A percentile compares a stretch with the other conserved stretches of the same genome.
These are phyloP conservation scores for Seiridium cupressi DNA, from an alignment of 2,329 filamentous ascomycete species.

Conservation along the genomic window DNA sequence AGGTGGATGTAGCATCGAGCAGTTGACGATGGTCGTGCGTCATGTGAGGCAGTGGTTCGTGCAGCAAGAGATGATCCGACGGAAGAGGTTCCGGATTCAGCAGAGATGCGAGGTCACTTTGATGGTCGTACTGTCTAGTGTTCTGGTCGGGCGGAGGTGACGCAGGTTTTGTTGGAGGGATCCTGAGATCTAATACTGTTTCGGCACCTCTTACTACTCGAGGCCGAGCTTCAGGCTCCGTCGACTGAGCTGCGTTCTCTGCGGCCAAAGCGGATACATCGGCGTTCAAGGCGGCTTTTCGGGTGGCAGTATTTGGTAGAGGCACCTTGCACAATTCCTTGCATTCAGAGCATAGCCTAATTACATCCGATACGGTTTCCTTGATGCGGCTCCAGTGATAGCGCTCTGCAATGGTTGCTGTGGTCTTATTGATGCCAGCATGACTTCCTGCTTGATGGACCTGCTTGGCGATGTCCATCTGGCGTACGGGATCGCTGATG, in stretches of 20 bases:
- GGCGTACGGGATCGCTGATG: conserved; percentile 81
- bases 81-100: conserved; percentile 26
- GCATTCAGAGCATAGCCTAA: conserved; percentile 86
- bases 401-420: conserved; percentile 85
- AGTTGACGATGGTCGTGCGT: conserved; percentile 18
- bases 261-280: not conserved
- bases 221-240: not conserved
- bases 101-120: conserved; percentile 46
- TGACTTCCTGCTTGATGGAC: conserved; percentile 72
- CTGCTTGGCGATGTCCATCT: conserved; percentile 83
- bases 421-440: conserved; percentile 97
- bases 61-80: not conserved
- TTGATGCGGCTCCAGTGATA: conserved; percentile 99
- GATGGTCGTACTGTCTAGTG: conserved; percentile 44
- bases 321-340: conserved; percentile 70
- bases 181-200: conserved; percentile 15
- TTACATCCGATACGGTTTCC: conserved; percentile 92
- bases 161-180: conserved; percentile 15
- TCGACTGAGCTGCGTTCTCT: not conserved
- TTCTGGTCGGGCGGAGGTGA: conserved; percentile 22
- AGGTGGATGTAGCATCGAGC: conserved; percentile 25
- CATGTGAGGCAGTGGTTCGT: conserved; percentile 14
- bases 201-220: conserved; percentile 5
- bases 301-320: conserved; percentile 11
- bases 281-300: conserved; percentile 12